Conservation (phyloP, 2,329 filamentous ascomycete genomes). For the Ustulina deusta region DNA sequence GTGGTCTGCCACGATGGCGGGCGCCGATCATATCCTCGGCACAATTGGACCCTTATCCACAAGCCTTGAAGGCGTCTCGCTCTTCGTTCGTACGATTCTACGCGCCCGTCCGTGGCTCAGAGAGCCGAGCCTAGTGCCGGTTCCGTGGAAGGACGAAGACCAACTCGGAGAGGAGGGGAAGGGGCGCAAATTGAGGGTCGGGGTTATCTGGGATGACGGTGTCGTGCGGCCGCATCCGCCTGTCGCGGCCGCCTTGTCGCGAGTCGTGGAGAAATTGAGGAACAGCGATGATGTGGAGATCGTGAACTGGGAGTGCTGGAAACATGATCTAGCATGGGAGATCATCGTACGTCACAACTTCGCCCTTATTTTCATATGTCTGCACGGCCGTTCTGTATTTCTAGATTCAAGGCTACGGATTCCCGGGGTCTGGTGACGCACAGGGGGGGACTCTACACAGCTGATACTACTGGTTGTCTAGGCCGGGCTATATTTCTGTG, state of each 20-base stretch:
- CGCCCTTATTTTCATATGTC: conserved; percentile 47
- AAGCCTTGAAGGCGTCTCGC: conserved; percentile 59
- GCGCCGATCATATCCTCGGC: conserved; percentile 50
- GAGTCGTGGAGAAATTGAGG: conserved; percentile 64
- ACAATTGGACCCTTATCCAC: conserved; percentile 67
- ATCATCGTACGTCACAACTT: conserved; percentile 53
- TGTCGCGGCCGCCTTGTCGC: conserved; percentile 66
- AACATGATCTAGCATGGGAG: conserved; percentile 62
- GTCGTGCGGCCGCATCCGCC: conserved; percentile 72
- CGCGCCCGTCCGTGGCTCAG: conserved; percentile 45
- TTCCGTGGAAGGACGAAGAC: conserved; percentile 43
- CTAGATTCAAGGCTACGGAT: not conserved
- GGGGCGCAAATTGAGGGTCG: conserved; percentile 66
- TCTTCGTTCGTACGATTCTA: conserved; percentile 57
- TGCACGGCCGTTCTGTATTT: not conserved
- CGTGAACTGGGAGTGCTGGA: conserved; percentile 66
- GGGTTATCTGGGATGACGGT: conserved; percentile 69
- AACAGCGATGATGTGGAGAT: conserved; percentile 63
- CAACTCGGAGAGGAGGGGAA: conserved; percentile 11
- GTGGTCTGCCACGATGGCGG: conserved; percentile 54
- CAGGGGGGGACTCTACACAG: not conserved
- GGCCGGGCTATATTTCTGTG: conserved; percentile 66
- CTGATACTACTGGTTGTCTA: conserved; percentile 22
- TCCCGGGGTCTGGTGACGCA: not conserved
- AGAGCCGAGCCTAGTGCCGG: conserved; percentile 43